Evolutionary conservation across 2,329 filamentous ascomycete genomes (phyloP), one percentile per base, ranked within the genome.

Genomic region (Alternaria solani): DNA sequence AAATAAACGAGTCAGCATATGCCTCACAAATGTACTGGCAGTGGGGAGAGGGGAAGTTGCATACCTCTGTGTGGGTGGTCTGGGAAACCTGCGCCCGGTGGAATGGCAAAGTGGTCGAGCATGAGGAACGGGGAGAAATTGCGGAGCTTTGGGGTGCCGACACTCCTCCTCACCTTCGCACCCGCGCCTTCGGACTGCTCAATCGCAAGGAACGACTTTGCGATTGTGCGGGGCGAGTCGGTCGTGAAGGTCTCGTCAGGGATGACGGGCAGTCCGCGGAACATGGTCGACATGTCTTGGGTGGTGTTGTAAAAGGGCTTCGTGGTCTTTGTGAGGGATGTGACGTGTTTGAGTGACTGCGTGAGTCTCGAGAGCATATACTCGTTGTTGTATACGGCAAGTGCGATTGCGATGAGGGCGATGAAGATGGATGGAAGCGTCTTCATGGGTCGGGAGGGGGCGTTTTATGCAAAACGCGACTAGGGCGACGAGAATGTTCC

Each of bases 41-140:
- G 16, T 38, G 16, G 6, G 34, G 3, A 16, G n/a, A 38, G 36
- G 36, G 38, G 8, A 41, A 20, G 38, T 7, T 30, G n/a, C 32
- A 30, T 49, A 49, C 94, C 93, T 39, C 93, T 86, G 64, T 91
- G 88, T 0, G 88, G 87, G 74, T 97, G 94, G 76, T 97, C 94
- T 0, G 94, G 93, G 76, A 97, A 97, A 0, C 94, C 94, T 9
- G 93, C 91, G 59, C 91, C 92, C 2, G 89, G 88, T 54, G 87
- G 86, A 70, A 95, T 88, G 55, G 85, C 87, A 82, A 97, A 97
- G 82, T 97, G 75, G 55, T 98, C 94, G 47, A 97, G 91, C 93
- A 98, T 97, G 44, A 97, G 85, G 81, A 98, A 97, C 0, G 94
- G 95, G 14, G 89, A 92, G 79, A 98, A 90, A 83, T 96, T 93